phyloP scores from a whole-genome alignment of 1,284 basidiomycete genomes.

The Leccinum subrobustum region DNA sequence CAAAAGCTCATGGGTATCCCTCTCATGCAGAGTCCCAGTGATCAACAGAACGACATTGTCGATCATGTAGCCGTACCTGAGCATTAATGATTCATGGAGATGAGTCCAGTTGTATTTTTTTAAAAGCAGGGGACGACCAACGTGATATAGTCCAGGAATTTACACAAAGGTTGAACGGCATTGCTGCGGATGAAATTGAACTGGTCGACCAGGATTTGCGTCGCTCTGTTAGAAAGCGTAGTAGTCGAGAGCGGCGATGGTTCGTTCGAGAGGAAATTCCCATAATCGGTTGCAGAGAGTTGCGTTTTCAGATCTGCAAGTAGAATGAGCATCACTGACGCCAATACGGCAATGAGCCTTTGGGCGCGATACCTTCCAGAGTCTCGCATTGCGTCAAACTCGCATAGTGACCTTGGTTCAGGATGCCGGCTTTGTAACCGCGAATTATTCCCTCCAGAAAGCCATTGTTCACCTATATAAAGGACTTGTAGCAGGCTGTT shows the following conservation, averaged over 20 bases:
- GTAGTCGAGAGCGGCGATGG: constrained; percentile 93
- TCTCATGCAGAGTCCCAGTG: constrained; percentile 95
- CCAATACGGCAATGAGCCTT: constrained; percentile 35
- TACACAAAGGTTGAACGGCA: constrained; percentile 87
- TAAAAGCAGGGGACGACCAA: constrained; percentile 38
- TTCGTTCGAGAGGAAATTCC: constrained; percentile 97
- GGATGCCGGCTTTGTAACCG: constrained; percentile 92
- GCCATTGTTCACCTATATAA: constrained; percentile 68
- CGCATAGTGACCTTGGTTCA: constrained; percentile 87
- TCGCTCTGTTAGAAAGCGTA: constrained; percentile 94
- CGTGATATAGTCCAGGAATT: constrained; percentile 98
- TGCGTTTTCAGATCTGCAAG: constrained; percentile 85
- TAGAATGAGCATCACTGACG: constrained; percentile 1
- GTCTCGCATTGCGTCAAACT: constrained; percentile 98
- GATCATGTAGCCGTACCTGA: constrained; percentile 97
- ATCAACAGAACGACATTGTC: constrained; percentile 99
- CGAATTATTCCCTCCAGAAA: constrained; percentile 93
- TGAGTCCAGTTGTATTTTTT: constrained; percentile 2
- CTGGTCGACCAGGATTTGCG: constrained; percentile 92
- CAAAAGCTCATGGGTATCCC: constrained; percentile 95
- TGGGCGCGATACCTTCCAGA: constrained; percentile 68
- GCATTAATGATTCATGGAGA: not conserved
- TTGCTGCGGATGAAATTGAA: constrained; percentile 95
- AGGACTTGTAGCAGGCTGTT: not conserved
- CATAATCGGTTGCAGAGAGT: constrained; percentile 95